Base-by-base conservation (phyloP, 225 moss, liverwort and hornwort genomes). In the Marchantia paleacea region DNA sequence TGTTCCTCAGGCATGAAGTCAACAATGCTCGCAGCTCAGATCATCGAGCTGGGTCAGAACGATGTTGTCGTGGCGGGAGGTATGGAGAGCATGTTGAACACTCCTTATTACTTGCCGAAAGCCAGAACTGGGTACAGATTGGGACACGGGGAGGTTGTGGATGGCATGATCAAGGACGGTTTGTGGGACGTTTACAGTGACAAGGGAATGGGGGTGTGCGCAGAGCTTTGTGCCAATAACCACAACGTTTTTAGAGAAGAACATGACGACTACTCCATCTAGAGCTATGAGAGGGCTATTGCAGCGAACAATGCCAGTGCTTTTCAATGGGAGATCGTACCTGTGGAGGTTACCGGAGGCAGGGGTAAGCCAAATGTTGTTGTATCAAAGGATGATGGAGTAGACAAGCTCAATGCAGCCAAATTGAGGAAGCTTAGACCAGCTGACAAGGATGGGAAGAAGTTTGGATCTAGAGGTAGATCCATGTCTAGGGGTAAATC, bases 1-100 rank as follows among this genome's bases (percentile, higher is more conserved):
- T 99, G 97, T 52, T 93, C 97, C 25, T 95, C 97, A 7, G 93
- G 97, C 85, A 91, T 99, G 95, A 99, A 99, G 87, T 95, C 97
- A 72, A 88, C 91, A 29, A 92, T 94, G 90, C 84, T 99, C 52
- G 95, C 95, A 70, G 95, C 94, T 39, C 95, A 95, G 82, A 99
- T 92, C 82, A 99, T 99, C 86, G 91, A 95, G 80, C 89, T 99
- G 39, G 97, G 95, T 25, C 80, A 86, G 65, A 99, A 90, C 79
- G 95, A 99, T 49, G 90, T 99, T 67, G 97, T 99, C 78, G 85
- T 99, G 16, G 87, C 93, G 74, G 97, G 97, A 82, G 97, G 97
- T 54, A 95, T 95, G 97, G 97, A 99, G 85, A 99, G 97, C 87
- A 99, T 99, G 97, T 88, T 95, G 26, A 99, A 94, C 78, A 72